Evolutionary conservation across 805 yeast genomes (phyloP), one percentile per base, ranked within the genome.

Genomic region (Candida easanensis): DNA sequence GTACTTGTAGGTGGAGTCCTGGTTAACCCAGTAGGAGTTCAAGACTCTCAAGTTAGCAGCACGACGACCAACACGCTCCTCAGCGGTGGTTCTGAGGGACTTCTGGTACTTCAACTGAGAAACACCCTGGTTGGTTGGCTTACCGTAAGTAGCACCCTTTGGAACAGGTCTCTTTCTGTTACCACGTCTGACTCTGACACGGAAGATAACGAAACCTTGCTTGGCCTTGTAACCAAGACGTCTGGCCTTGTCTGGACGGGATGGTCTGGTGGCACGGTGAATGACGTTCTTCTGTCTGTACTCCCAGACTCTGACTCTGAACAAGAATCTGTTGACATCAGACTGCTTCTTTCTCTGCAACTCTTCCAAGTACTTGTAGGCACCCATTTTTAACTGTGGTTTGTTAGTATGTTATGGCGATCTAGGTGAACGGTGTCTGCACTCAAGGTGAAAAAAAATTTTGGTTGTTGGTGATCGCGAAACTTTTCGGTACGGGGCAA

Each of bases 101-200:
- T 91, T 88, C 82, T 93, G 99, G 95, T 89, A 90, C 81, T 93
- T 93, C 80, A 93, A 87, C 76, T 93, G 97, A 82, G 82, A 82
- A 63, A 93, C 93, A 88, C 99, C 99, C 80, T 88, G 96, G 95
- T 93, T 93, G 81, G 99, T 93, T 84, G 99, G 99, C 87, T 93
- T 93, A 88, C 99, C 99, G 84, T 93, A 91, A 73, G 98, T 93
- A 69, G 97, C 98, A 88, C 99, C 99, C 93, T 93, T 93, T 80
- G 95, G 89, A 67, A 85, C 97, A 66, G 97, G 97, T 80, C 96
- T 88, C 97, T 93, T 93, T 87, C 99, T 90, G 82, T 91, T 91
- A 82, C 99, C 99, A 79, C 99, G 88, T 80, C 98, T 88, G 68
- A 93, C 98, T 79, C 99, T 88, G 76, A 91, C 78, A 77, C 99